Evolutionary conservation across 2,329 filamentous ascomycete species (phyloP).

Genomic region (Colletotrichum ledebouriae): DNA sequence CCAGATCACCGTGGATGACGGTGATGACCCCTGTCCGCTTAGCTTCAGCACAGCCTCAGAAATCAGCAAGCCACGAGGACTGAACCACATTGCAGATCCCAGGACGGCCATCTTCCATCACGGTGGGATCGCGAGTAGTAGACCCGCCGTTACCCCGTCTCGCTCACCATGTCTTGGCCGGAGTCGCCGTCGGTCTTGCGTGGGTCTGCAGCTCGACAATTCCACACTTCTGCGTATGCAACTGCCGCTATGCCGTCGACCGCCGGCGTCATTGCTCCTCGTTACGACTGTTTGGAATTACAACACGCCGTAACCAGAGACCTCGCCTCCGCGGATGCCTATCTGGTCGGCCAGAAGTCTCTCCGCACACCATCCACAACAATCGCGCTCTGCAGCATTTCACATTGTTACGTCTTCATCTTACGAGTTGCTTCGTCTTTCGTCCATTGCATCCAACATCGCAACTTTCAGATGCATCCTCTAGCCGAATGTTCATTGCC

Average conservation of each 20-base stretch:
- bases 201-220: constrained; percentile 29
- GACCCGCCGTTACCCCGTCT: constrained; percentile 35
- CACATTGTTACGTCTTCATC: constrained; percentile 12
- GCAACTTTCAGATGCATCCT: constrained; percentile 9
- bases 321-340: constrained; percentile 29
- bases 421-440: constrained; percentile 23
- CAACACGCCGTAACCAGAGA: constrained; percentile 3
- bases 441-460: constrained; percentile 12
- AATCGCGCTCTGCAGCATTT: constrained; percentile 4
- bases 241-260: constrained; percentile 34
- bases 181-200: constrained; percentile 41
- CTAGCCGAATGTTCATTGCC: constrained; percentile 6
- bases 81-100: constrained; percentile 39
- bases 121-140: constrained; percentile 33
- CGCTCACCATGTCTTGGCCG: constrained; percentile 35
- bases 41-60: constrained; percentile 41
- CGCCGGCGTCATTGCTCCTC: constrained; percentile 18
- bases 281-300: constrained; percentile 5
- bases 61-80: constrained; percentile 41
- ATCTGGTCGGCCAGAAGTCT: constrained; percentile 22
- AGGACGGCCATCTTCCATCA: constrained; percentile 18
- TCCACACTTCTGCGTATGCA: constrained; percentile 32
- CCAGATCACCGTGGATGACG: constrained; percentile 17
- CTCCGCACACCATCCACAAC: constrained; percentile 22
- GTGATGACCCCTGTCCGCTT: constrained; percentile 29